Base-by-base conservation (phyloP, 1,284 basidiomycete species). In the Puccinia hordei region DNA sequence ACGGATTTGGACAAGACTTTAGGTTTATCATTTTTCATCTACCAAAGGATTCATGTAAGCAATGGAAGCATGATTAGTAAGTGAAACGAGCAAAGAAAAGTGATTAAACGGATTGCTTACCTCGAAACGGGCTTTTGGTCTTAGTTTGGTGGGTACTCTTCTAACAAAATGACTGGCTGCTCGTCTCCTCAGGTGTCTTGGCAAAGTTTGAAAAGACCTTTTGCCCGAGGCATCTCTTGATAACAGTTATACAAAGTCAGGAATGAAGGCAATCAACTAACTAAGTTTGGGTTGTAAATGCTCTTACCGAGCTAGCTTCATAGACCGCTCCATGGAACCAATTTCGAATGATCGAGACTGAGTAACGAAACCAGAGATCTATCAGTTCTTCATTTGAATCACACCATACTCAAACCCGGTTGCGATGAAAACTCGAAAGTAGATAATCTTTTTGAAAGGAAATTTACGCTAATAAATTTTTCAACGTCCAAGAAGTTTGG, bases 141-240 rank as follows among this genome's bases (percentile, higher is more conserved):
- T 88, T 38, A 97, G 87, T 35, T 92, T 88, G 35, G 90, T 86
- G 0, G 95, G 95, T n/a, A 98, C 93, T 19, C 94, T 90, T 8
- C 93, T 90, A 24, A 93, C 91, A 86, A 97, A 92, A 85, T 97
- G 95, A 83, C 93, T 95, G 0, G 95, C 95, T 13, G 95, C 94
- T 83, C 95, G 89, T 44, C 95, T 89, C 33, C 95, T 89, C 17
- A 98, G 88, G 85, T 95, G 93, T 30, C 95, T 89, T 13, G 95
- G 95, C 12, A 97, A 88, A 19, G 92, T 90, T 86, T 98, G 95
- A 90, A 95, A 98, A 0, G 91, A 93, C 79, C 95, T 88, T 81
- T 92, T 90, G 0, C 91, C 92, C 33, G 90, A 89, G 81, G 89
- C 89, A 19, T 84, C 83, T 24, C 86, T 86, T 83, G 15, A 55